Conservation (phyloP, 2,329 filamentous ascomycete genomes). For the Aspergillus intermedius region DNA sequence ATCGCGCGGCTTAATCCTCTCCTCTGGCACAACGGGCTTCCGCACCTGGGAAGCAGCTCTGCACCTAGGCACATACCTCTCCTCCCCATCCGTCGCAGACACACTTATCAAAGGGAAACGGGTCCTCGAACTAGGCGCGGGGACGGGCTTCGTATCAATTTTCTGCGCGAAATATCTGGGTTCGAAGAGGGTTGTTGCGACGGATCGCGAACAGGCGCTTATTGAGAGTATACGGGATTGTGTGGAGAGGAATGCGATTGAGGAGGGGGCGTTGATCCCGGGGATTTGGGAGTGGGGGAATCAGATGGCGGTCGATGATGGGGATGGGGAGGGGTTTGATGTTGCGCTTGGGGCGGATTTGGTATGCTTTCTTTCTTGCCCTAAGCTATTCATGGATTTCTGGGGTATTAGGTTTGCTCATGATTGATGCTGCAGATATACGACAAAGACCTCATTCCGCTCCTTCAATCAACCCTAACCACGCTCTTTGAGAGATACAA, state of each 20-base stretch:
- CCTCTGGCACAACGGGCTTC: slow-evolving; percentile 58
- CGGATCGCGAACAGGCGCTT: slow-evolving; percentile 52
- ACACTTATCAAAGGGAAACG: slow-evolving; percentile 45
- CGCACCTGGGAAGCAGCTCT: slow-evolving; percentile 65
- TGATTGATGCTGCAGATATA: slow-evolving; percentile 46
- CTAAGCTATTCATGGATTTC: background rate
- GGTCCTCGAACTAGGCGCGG: slow-evolving; percentile 60
- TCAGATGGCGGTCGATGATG: slow-evolving; percentile 14
- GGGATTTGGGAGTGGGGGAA: slow-evolving; percentile 40
- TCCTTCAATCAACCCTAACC: slow-evolving; percentile 50
- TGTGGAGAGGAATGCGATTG: slow-evolving; percentile 26
- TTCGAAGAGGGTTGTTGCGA: slow-evolving; percentile 50
- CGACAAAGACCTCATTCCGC: slow-evolving; percentile 52
- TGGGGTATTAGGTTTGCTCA: background rate
- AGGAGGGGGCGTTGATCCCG: slow-evolving; percentile 17
- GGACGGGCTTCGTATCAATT: slow-evolving; percentile 60
- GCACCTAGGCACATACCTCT: slow-evolving; percentile 56
- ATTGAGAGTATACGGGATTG: slow-evolving; percentile 36
- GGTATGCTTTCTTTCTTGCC: slow-evolving; percentile 19
- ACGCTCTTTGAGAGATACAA: slow-evolving; percentile 51
- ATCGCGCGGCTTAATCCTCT: slow-evolving; percentile 51
- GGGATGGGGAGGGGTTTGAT: slow-evolving; percentile 22
- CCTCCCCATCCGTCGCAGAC: slow-evolving; percentile 26
- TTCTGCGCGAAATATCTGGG: slow-evolving; percentile 55
- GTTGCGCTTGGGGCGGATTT: slow-evolving; percentile 38